Evolutionary conservation across 345 rosid genomes (phyloP).

Genomic region (Iberis pinnata): DNA sequence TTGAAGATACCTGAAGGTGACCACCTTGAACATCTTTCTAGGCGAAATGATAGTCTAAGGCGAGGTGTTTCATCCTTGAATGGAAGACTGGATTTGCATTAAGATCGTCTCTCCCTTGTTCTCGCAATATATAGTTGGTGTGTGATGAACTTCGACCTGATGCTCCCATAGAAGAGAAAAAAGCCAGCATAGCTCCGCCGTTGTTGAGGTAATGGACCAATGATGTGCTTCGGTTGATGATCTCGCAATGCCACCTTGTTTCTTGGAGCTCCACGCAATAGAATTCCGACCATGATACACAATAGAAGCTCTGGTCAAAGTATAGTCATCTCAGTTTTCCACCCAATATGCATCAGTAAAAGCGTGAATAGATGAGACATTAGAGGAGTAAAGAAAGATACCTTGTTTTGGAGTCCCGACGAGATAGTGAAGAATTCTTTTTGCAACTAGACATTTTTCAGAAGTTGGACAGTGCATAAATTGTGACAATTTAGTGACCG

Average conservation of each 20-base stretch:
- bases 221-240: not conserved
- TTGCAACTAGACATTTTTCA: not conserved
- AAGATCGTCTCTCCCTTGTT: not conserved
- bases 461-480: not conserved
- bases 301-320: not conserved
- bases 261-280: not conserved
- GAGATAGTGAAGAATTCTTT: not conserved
- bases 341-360: no score
- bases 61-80: not conserved
- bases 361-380: not conserved
- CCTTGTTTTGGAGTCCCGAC: not conserved
- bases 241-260: not conserved
- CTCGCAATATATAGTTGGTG: not conserved
- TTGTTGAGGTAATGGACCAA: not conserved
- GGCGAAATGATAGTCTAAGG: not conserved
- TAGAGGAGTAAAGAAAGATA: not conserved
- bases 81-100: not conserved
- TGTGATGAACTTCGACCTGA: not conserved
- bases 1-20: not conserved
- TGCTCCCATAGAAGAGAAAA: not conserved
- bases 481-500: not conserved
- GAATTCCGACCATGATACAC: not conserved
- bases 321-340: not conserved
- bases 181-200: not conserved
- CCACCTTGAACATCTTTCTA: not conserved